A percentile compares a stretch with the other conserved stretches of the same genome.
Evolutionary conservation across 176 grass and related monocot species (phyloP).

Genomic region (maize (Zea mays)): DNA sequence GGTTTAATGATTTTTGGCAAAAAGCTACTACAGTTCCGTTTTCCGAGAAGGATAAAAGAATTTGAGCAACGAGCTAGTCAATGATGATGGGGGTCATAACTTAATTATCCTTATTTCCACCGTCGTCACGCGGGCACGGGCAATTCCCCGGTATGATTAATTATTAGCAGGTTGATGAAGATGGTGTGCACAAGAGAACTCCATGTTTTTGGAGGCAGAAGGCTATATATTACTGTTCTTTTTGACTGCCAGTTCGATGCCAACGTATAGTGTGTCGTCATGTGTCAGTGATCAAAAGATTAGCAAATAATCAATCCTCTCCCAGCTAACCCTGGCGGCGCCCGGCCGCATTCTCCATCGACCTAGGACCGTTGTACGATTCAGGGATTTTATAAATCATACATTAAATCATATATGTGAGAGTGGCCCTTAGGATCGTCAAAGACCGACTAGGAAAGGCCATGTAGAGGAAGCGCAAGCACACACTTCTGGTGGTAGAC

Average conservation of each 20-base stretch:
- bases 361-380: conserved; percentile 6
- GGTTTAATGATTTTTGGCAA: too few species aligned
- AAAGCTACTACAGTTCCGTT: too few species aligned
- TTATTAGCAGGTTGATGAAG: neutral
- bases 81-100: too few species aligned
- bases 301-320: neutral
- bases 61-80: too few species aligned
- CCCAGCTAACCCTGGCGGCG: neutral
- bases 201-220: too few species aligned
- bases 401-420: too few species aligned
- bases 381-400: neutral
- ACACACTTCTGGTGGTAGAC: neutral
- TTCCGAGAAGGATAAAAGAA: too few species aligned
- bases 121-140: too few species aligned
- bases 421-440: neutral
- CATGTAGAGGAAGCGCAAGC: neutral
- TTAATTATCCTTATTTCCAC: too few species aligned
- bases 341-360: neutral
- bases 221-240: neutral
- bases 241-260: conserved; percentile 36
- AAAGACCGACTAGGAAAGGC: conserved; percentile 1
- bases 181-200: neutral
- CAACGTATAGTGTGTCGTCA: conserved; percentile 23
- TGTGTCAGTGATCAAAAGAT: conserved; percentile 1
- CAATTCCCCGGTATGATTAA: neutral